Evolutionary conservation across 31 red algal species (phyloP).

Genomic region (Pterothamnion heteromorphum): DNA sequence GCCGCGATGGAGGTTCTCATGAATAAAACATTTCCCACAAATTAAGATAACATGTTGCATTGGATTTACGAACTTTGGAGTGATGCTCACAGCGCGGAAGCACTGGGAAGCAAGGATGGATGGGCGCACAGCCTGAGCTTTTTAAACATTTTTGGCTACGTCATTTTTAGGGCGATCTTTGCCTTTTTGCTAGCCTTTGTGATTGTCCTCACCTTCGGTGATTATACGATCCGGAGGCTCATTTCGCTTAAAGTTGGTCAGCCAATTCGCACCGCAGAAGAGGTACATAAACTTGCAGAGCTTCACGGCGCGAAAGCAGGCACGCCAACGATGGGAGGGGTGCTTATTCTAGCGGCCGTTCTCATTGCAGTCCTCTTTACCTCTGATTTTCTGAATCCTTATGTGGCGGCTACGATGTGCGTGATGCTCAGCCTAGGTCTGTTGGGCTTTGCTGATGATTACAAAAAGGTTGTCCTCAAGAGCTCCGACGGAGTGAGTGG

Average conservation of each 20-base stretch:
- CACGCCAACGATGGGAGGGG: conserved; percentile 31
- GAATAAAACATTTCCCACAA: background rate
- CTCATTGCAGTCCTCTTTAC: background rate
- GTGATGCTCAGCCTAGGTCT: conserved; percentile 13
- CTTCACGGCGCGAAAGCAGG: background rate
- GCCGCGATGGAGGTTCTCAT: background rate
- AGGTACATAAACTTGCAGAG: background rate
- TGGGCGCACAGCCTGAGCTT: no score
- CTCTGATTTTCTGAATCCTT: background rate
- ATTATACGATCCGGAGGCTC: background rate
- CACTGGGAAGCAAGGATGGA: no score
- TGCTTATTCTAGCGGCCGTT: background rate
- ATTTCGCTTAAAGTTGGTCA: background rate
- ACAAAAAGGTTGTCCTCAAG: background rate
- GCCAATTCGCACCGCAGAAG: background rate
- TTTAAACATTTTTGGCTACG: no score
- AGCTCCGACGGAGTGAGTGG: background rate
- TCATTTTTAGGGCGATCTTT: background rate
- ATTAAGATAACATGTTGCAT: background rate
- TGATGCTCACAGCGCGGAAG: no score
- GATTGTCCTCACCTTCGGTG: background rate
- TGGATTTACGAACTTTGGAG: background rate
- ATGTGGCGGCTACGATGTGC: background rate
- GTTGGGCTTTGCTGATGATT: conserved; percentile 29
- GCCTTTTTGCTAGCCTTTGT: background rate